A percentile compares a stretch with the other conserved stretches of the same genome.
Conservation (phyloP, 2,329 filamentous ascomycete genomes). For the Massarina eburnea region DNA sequence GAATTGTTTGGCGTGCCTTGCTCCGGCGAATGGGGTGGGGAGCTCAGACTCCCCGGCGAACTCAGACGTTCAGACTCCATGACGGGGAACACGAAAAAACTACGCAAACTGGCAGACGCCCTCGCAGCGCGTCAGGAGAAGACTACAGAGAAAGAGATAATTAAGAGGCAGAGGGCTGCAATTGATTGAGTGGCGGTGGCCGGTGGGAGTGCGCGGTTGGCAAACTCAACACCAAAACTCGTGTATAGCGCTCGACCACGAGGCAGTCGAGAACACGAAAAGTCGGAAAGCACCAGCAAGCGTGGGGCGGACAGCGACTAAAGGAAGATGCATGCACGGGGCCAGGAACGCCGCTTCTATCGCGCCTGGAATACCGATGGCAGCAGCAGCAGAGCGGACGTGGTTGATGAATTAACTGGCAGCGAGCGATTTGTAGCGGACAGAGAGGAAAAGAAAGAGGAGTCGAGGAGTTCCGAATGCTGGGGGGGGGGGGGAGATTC, state of each 20-base stretch:
- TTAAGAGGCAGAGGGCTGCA: slow-evolving; percentile 5
- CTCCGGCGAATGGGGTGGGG: slow-evolving; percentile 42
- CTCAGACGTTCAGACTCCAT: slow-evolving; percentile 38
- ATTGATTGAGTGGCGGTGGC: slow-evolving; percentile 9
- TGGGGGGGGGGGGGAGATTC: slow-evolving; percentile 22
- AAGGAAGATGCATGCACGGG: slow-evolving; percentile 26
- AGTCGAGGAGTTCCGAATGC: slow-evolving; percentile 28
- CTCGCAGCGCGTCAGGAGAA: slow-evolving; percentile 3
- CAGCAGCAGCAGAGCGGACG: slow-evolving; percentile 17
- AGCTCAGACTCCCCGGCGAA: slow-evolving; percentile 41
- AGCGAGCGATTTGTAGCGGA: slow-evolving; percentile 17
- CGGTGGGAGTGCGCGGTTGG: slow-evolving; percentile 19
- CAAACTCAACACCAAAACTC: slow-evolving; percentile 39
- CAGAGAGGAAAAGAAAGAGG: slow-evolving; percentile 26
- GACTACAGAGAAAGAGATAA: background rate
- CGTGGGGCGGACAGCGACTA: slow-evolving; percentile 17
- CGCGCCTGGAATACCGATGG: slow-evolving; percentile 32
- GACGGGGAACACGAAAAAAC: slow-evolving; percentile 18
- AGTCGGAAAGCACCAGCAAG: slow-evolving; percentile 27
- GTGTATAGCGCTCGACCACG: slow-evolving; percentile 25
- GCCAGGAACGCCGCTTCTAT: slow-evolving; percentile 30
- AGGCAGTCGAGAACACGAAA: slow-evolving; percentile 36
- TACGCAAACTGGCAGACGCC: slow-evolving; percentile 4
- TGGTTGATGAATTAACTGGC: slow-evolving; percentile 28
- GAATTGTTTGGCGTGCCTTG: slow-evolving; percentile 35